A percentile compares a stretch with the other conserved stretches of the same genome.
These are phyloP conservation scores for Heracleum sosnowskyi DNA, from an alignment of 129 eudicot species.

Conservation along the genomic window DNA sequence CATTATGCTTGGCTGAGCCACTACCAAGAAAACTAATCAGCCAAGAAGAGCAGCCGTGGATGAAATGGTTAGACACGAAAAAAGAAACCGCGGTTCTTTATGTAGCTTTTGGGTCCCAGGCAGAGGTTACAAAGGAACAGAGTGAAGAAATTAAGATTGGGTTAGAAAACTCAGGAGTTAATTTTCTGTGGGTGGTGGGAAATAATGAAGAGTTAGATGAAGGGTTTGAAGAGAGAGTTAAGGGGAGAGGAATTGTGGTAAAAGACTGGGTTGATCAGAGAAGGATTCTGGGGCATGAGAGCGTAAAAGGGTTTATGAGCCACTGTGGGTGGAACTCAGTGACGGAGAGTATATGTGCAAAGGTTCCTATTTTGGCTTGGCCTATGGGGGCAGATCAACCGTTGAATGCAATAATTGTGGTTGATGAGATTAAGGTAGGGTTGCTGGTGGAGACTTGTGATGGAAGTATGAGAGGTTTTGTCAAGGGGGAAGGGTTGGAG, in stretches of 20 bases:
- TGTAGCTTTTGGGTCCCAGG: background rate
- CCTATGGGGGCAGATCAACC: constrained; percentile 4
- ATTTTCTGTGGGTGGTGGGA: constrained; percentile 1
- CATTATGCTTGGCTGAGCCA: background rate
- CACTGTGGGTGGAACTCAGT: constrained; percentile 6
- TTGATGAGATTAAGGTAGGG: constrained; percentile 33
- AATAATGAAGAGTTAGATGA: background rate
- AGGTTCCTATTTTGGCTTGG: constrained; percentile 7
- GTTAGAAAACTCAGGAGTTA: background rate
- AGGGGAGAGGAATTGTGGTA: background rate
- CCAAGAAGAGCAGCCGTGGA: background rate
- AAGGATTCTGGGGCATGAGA: background rate
- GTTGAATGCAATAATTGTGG: constrained; percentile 32
- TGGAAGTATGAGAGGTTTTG: constrained; percentile 31
- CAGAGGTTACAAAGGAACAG: background rate
- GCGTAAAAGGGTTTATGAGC: background rate
- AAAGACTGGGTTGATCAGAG: constrained; percentile 3
- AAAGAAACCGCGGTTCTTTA: background rate
- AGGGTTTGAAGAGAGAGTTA: background rate
- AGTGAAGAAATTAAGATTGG: background rate
- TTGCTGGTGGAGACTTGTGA: constrained; percentile 25
- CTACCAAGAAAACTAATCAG: background rate
- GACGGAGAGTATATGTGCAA: background rate
- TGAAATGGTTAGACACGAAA: background rate
- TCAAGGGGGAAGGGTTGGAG: constrained; percentile 25